Evolutionary conservation across 495 filamentous ascomycete species (phyloP).

Genomic region (Xylaria intraflava): DNA sequence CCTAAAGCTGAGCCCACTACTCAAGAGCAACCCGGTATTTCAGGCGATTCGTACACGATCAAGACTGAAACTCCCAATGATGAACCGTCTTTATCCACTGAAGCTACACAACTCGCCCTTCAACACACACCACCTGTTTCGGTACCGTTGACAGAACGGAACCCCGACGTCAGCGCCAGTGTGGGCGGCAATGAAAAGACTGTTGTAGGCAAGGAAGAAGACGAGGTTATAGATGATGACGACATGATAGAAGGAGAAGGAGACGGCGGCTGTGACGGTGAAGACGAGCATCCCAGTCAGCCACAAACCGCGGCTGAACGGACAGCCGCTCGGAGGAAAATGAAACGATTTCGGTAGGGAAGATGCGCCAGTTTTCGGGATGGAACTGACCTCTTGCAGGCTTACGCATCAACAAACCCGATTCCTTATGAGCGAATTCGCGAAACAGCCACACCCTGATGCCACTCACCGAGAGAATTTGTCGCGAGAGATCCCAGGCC

Average conservation of each 20-base stretch:
- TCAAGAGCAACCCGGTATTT: constrained; percentile 34
- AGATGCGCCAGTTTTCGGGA: background rate
- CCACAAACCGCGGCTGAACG: constrained; percentile 62
- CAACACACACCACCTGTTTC: constrained; percentile 37
- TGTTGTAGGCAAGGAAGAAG: constrained; percentile 44
- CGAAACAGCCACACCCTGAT: constrained; percentile 90
- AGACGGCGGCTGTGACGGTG: constrained; percentile 36
- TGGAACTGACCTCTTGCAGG: constrained; percentile 39
- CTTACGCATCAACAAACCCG: constrained; percentile 95
- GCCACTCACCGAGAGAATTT: constrained; percentile 86
- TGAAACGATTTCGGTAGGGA: constrained; percentile 87
- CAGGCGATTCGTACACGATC: constrained; percentile 32
- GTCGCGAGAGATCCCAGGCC: constrained; percentile 84
- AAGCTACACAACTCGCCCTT: constrained; percentile 34
- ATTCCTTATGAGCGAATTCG: constrained; percentile 96
- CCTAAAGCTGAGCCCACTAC: constrained; percentile 27
- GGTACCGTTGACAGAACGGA: constrained; percentile 34
- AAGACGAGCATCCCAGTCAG: constrained; percentile 36
- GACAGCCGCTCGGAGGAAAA: constrained; percentile 78
- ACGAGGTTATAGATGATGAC: constrained; percentile 46
- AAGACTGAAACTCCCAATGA: constrained; percentile 38
- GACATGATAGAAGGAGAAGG: constrained; percentile 45
- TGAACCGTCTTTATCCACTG: constrained; percentile 37
- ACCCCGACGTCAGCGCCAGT: constrained; percentile 23
- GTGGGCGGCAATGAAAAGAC: constrained; percentile 39